Evolutionary conservation across 306 rosid species (phyloP).

Genomic region (Aeschynomene evenia): DNA sequence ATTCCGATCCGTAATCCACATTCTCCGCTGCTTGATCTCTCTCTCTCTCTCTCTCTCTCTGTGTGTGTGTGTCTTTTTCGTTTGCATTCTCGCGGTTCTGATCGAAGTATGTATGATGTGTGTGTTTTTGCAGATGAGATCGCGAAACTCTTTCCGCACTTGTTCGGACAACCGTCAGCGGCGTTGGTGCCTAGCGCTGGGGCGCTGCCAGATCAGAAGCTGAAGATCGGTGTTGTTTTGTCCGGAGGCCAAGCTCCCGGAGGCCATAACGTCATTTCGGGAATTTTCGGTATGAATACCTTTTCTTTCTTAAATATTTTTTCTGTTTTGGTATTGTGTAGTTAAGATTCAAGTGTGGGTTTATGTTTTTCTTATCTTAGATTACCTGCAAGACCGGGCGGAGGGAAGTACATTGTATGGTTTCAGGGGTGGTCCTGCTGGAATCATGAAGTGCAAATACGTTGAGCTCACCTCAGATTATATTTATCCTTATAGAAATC

Average conservation of each 20-base stretch:
- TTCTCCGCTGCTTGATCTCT: background rate
- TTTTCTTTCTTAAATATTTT: background rate
- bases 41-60: background rate
- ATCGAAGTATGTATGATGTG: background rate
- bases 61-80: too few species aligned
- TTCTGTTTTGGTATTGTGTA: background rate
- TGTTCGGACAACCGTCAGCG: constrained; percentile 93
- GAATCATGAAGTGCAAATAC: constrained; percentile 90
- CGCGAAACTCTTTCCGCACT: constrained; percentile 78
- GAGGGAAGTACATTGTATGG: constrained; percentile 87
- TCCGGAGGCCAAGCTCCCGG: constrained; percentile 99
- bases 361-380: constrained; percentile 35
- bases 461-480: constrained; percentile 67
- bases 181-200: constrained; percentile 47
- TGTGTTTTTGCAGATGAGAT: constrained; percentile 62
- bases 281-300: constrained; percentile 66
- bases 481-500: constrained; percentile 93
- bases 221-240: constrained; percentile 93
- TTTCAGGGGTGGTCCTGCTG: constrained; percentile 96
- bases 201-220: constrained; percentile 36
- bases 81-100: background rate
- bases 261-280: constrained; percentile 95
- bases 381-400: constrained; percentile 82
- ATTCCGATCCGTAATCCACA: constrained; percentile 33
- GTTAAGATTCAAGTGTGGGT: background rate